Base-by-base conservation (phyloP, 2,329 filamentous ascomycete genomes). In the Berkeleyomyces rouxiae region DNA sequence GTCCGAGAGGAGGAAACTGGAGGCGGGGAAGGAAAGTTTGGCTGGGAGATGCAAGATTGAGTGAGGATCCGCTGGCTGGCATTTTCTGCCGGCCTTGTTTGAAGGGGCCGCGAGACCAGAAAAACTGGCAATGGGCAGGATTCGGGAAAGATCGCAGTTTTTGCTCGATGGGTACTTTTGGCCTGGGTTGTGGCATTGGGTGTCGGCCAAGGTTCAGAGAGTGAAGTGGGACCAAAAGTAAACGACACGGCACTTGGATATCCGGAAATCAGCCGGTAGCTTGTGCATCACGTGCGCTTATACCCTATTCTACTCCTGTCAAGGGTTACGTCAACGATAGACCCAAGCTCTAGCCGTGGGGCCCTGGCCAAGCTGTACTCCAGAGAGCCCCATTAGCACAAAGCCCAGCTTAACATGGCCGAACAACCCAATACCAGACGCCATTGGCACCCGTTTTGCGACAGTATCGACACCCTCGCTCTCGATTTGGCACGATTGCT, bases 141-240 rank as follows among this genome's bases (percentile, higher is more conserved):
- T 62, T 76, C 74, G 74, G 75, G 74, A 76, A 76, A 77, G 76
- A 72, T 76, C 74, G 75, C 74, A 74, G 72, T 72, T 75, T 75
- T 74, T 72, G 71, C 69, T 67, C 65, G 61, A 67, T 66, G 61
- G 3, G 5, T 31, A 62, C 43, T 64, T 64, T 64, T 62, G 55
- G 46, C n/a, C 47, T 4, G 4, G 3, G 7, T 10, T 10, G 11
- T 7, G 7, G 2, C 10, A 2, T 5, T 55, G 1, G 1, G 11
- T 31, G 10, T 4, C 0, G 1, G 3, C 3, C 11, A 4, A 11
- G 7, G 7, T 6, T 33, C 4, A 13, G n/a, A 37, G 5, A 23
- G 10, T 9, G 36, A 11, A 31, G 10, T 6, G 39, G 23, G 59
- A 31, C 57, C 60, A 62, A 53, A 62, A 59, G 37, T 62, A 64